These are phyloP conservation scores for Schizopora paradoxa DNA, from an alignment of 1,284 basidiomycete species.

Conservation along the genomic window DNA sequence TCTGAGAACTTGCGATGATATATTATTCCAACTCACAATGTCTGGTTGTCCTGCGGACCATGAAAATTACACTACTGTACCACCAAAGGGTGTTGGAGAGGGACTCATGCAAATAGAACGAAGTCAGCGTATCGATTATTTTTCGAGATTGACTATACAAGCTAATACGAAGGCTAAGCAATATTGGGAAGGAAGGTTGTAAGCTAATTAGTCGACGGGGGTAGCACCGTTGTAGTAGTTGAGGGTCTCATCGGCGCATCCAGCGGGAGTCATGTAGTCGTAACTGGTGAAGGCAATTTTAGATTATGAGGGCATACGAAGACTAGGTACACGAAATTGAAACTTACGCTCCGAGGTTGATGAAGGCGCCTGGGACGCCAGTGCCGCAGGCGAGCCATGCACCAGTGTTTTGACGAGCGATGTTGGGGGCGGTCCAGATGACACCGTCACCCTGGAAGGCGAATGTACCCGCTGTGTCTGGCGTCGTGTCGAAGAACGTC, in stretches of 20 bases:
- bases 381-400: conserved; percentile 41
- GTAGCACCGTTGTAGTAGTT: conserved; percentile 54
- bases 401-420: conserved; percentile 21
- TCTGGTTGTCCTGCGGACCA: no score
- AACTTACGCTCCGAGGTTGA: conserved; percentile 46
- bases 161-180: no score
- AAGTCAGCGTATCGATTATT: no score
- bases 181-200: no score
- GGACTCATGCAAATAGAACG: no score
- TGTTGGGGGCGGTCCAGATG: conserved; percentile 21
- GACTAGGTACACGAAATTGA: background rate
- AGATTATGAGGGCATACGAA: background rate
- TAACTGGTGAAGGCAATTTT: conserved; percentile 27
- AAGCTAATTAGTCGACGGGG: conserved; percentile 20
- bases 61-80: no score
- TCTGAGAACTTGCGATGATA: no score
- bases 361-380: conserved; percentile 46
- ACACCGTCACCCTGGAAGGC: conserved; percentile 26
- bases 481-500: conserved; percentile 23
- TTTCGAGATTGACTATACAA: no score
- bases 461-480: conserved; percentile 24
- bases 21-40: no score
- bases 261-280: conserved; percentile 48
- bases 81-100: no score
- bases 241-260: conserved; percentile 52